Conservation (phyloP, 257 asterid genomes). For the Solanum pimpinellifolium region DNA sequence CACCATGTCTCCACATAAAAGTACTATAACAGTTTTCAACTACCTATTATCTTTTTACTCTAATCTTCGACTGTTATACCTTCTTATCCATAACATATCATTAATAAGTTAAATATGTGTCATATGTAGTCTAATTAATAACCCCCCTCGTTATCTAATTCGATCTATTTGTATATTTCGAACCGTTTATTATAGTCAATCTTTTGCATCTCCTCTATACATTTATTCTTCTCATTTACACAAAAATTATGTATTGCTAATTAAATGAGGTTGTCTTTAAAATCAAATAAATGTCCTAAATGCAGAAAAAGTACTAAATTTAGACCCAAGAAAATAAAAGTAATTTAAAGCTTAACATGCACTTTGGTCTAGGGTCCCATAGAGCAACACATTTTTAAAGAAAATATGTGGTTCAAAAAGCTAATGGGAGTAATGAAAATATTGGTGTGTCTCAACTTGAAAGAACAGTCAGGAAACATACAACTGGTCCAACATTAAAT, state of each 20-base stretch:
- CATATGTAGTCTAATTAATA: neutral
- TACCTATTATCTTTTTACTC: neutral
- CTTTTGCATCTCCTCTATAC: neutral
- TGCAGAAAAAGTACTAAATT: neutral
- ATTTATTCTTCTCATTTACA: neutral
- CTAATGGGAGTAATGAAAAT: slow-evolving; percentile 16
- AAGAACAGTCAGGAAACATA: slow-evolving; percentile 3
- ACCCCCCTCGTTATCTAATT: neutral
- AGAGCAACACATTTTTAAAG: slow-evolving; percentile 21
- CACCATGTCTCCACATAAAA: neutral
- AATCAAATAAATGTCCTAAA: neutral
- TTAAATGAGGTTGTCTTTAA: neutral
- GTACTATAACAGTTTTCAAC: neutral
- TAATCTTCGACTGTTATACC: neutral
- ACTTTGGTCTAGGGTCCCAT: slow-evolving; percentile 12
- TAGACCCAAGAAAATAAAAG: neutral
- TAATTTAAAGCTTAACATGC: slow-evolving; percentile 17
- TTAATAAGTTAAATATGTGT: neutral
- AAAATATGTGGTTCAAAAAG: slow-evolving; percentile 25
- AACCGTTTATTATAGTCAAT: neutral
- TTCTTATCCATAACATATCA: neutral
- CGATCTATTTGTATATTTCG: neutral
- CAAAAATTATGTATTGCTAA: neutral
- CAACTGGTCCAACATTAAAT: neutral
- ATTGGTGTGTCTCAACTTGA: slow-evolving; percentile 21